Percentiles rank a stretch among this genome's conserved stretches.
These are phyloP conservation scores for Gossypium schwendimanii DNA, from an alignment of 441 rosid species.

Conservation along the genomic window DNA sequence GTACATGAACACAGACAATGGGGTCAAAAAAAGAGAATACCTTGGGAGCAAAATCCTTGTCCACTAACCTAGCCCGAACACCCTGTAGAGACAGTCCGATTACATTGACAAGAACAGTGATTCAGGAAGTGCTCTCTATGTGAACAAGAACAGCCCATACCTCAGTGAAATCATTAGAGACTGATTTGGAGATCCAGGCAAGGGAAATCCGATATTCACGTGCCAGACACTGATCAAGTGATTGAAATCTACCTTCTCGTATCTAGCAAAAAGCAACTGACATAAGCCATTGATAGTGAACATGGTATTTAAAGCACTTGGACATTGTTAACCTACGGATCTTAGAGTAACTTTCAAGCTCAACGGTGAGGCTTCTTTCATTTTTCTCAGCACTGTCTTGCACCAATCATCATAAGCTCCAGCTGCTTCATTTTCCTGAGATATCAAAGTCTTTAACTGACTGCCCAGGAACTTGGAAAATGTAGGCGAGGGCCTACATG, in stretches of 20 bases:
- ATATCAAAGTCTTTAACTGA: not conserved
- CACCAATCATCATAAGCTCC: slow-evolving; percentile 50
- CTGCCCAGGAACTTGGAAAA: not conserved
- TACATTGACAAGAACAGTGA: slow-evolving; percentile 1
- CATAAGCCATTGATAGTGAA: not conserved
- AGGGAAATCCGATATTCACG: slow-evolving; percentile 70
- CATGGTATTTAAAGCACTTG: slow-evolving; percentile 14
- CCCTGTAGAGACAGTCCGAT: slow-evolving; percentile 39
- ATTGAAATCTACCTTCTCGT: slow-evolving; percentile 83
- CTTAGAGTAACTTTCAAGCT: slow-evolving; percentile 74
- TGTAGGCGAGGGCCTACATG: not conserved
- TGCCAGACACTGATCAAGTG: slow-evolving; percentile 77
- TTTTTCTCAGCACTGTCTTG: slow-evolving; percentile 42
- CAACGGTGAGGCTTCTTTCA: slow-evolving; percentile 78
- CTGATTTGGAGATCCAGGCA: slow-evolving; percentile 39
- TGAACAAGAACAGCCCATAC: slow-evolving; percentile 23
- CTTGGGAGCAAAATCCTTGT: slow-evolving; percentile 90
- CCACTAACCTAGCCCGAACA: slow-evolving; percentile 65
- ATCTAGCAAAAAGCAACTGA: slow-evolving; percentile 36
- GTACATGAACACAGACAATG: not conserved
- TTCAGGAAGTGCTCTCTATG: not conserved
- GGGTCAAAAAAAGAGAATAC: slow-evolving; percentile 23
- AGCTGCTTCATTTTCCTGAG: slow-evolving; percentile 58
- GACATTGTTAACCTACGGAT: slow-evolving; percentile 43
- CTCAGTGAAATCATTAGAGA: slow-evolving; percentile 69